Base-by-base conservation (phyloP, 2,329 filamentous ascomycete species). In the Hypoxylon rubiginosum region DNA sequence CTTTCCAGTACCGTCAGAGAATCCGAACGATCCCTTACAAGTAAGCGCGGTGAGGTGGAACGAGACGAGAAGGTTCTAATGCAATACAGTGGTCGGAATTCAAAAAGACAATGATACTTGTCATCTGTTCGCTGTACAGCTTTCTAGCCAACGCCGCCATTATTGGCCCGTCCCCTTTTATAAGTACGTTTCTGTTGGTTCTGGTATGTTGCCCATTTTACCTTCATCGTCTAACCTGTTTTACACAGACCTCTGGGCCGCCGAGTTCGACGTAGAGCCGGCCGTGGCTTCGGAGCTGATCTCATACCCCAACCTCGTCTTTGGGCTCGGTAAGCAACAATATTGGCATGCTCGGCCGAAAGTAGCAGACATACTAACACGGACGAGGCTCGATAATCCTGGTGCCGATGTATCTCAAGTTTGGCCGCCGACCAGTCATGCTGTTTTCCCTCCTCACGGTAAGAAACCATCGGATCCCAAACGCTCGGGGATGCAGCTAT, bases 291-390 rank as follows among this genome's bases (percentile, higher is more conserved):
- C 86, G 1, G 84, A 84, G 17, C 76, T 89, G 43, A 80, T 89
- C 57, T 88, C 85, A 17, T 90, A 89, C 72, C 83, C 87, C 0
- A 89, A 89, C 74, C 80, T 89, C 30, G 83, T 85, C 11, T 89
- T 87, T 77, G 87, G 87, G 1, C 87, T 89, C 66, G 86, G 73
- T 75, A 71, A 13, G 73, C 62, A 15, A 2, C 15, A 2, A n/a
- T 2, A 17, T 24, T n/a, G 7, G 13, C 8, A 36, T 36, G 32
- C 5, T n/a, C 3, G 2, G 32, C 5, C 30, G 21, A 21, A 32
- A 34, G 21, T 5, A 11, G 15, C 15, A 15, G 24, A 28, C 32
- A 21, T 60, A 60, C 66, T 72, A 34, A 74, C 41, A 34, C 21
- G n/a, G 28, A 41, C 4, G 60, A 75, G 73, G 83, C 1, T 86